These are phyloP conservation scores for Zea luxurians DNA, from an alignment of 176 grass and related monocot species.

Conservation along the genomic window DNA sequence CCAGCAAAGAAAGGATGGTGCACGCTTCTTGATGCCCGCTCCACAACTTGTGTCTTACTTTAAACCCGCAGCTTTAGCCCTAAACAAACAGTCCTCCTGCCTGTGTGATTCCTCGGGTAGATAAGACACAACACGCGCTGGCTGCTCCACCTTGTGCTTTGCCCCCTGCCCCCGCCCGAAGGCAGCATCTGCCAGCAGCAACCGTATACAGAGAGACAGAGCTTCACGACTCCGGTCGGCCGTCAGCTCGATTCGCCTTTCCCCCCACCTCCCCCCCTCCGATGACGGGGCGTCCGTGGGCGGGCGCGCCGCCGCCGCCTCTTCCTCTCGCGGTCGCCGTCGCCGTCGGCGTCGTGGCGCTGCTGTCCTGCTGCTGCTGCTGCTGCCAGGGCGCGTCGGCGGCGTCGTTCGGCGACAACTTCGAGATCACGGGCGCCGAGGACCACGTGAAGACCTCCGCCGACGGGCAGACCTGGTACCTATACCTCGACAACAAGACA, in stretches of 20 bases:
- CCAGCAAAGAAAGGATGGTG: no score
- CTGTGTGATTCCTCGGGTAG: no score
- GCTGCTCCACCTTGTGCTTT: no score
- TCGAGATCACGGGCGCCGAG: slow-evolving; percentile 76
- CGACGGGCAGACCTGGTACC: slow-evolving; percentile 96
- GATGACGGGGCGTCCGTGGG: background rate
- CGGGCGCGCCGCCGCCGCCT: background rate
- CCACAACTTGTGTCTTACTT: no score
- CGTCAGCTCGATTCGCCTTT: background rate
- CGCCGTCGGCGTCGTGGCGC: background rate
- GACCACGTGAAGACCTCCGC: slow-evolving; percentile 89
- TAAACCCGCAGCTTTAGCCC: no score
- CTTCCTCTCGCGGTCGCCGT: slow-evolving; percentile 12
- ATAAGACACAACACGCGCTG: no score
- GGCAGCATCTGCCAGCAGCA: background rate
- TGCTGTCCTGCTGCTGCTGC: background rate
- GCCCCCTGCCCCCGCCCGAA: background rate
- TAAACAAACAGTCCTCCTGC: no score
- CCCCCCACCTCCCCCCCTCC: background rate
- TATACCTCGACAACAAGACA: slow-evolving; percentile 86
- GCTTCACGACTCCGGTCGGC: background rate
- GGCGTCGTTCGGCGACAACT: slow-evolving; percentile 74
- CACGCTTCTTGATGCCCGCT: no score
- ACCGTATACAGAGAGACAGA: background rate
- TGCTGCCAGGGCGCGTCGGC: background rate